Evolutionary conservation across 2,329 filamentous ascomycete species (phyloP).

Genomic region (Verticillium tricorpus): DNA sequence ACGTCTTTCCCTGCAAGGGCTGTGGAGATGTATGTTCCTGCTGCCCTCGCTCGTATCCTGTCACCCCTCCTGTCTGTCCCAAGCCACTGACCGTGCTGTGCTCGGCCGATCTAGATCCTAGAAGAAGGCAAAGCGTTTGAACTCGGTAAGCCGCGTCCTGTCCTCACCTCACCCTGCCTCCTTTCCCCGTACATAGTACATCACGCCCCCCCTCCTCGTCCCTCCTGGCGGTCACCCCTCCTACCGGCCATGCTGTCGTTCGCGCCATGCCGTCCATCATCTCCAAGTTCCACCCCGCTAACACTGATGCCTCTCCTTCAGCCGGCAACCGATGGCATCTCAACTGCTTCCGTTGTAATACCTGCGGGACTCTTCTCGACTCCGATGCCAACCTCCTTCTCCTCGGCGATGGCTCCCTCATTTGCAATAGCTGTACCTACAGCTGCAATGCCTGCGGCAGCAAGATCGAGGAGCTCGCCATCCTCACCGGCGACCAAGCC

Average conservation of each 20-base stretch:
- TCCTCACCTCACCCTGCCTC: neutral
- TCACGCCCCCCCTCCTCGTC: neutral
- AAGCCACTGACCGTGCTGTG: slow-evolving; percentile 1
- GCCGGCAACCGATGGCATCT: slow-evolving; percentile 98
- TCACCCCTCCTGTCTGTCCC: slow-evolving; percentile 1
- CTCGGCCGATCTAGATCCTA: slow-evolving; percentile 62
- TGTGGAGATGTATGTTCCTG: slow-evolving; percentile 71
- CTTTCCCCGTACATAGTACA: neutral
- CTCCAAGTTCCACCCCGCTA: slow-evolving; percentile 17
- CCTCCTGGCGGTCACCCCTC: neutral
- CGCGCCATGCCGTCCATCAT: slow-evolving; percentile 9
- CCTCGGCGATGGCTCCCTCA: slow-evolving; percentile 93
- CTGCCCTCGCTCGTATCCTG: neutral
- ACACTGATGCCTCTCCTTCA: slow-evolving; percentile 32
- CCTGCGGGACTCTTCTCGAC: slow-evolving; percentile 90
- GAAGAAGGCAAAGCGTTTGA: slow-evolving; percentile 99
- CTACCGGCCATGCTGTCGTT: neutral
- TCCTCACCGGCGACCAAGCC: slow-evolving; percentile 94
- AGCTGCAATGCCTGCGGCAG: slow-evolving; percentile 95
- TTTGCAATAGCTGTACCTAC: slow-evolving; percentile 99
- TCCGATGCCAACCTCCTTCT: slow-evolving; percentile 96
- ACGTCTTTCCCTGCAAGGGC: slow-evolving; percentile 85
- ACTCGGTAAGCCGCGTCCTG: slow-evolving; percentile 64
- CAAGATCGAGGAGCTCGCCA: slow-evolving; percentile 97
- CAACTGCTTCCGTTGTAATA: slow-evolving; percentile 97